Base-by-base conservation (phyloP, 495 filamentous ascomycete species). In the Thermothielavioides terrestris region DNA sequence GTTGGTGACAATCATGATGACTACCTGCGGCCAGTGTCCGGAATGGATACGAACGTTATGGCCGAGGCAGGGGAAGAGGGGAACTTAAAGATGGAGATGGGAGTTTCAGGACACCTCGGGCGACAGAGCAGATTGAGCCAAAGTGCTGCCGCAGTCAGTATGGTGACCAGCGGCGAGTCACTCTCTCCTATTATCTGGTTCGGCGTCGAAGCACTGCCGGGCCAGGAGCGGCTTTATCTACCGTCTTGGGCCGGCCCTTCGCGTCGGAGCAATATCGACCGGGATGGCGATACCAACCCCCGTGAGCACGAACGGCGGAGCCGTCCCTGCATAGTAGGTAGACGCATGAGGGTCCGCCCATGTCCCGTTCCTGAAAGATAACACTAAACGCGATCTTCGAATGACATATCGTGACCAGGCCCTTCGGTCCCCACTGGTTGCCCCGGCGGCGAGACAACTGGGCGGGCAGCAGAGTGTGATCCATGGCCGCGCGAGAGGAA, bases 1-100 rank as follows among this genome's bases (percentile, higher is more conserved):
- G 35, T 49, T 43, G 15, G 53, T 53, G 42, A 61, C 23, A 35
- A 42, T 27, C 42, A 58, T 45, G 51, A 55, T 56, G n/a, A n/a
- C n/a, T n/a, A n/a, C n/a, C n/a, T n/a, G n/a, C n/a, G n/a, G n/a
- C n/a, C n/a, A n/a, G n/a, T n/a, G n/a, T n/a, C n/a, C n/a, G n/a
- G n/a, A n/a, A n/a, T n/a, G n/a, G n/a, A n/a, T n/a, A n/a, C n/a
- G n/a, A n/a, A n/a, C n/a, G n/a, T n/a, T n/a, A n/a, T n/a, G n/a
- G n/a, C n/a, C n/a, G n/a, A n/a, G n/a, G n/a, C n/a, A n/a, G n/a
- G n/a, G 2, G n/a, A 32, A 12, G 3, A 11, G 15, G 10, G 14
- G 15, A 23, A 10, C 6, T 34, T 45, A 8, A 23, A 9, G n/a
- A n/a, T n/a, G n/a, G n/a, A n/a, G n/a, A n/a, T n/a, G n/a, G n/a